Evolutionary conservation across 257 asterid genomes (phyloP).

Genomic region (Leonotis leonurus): DNA sequence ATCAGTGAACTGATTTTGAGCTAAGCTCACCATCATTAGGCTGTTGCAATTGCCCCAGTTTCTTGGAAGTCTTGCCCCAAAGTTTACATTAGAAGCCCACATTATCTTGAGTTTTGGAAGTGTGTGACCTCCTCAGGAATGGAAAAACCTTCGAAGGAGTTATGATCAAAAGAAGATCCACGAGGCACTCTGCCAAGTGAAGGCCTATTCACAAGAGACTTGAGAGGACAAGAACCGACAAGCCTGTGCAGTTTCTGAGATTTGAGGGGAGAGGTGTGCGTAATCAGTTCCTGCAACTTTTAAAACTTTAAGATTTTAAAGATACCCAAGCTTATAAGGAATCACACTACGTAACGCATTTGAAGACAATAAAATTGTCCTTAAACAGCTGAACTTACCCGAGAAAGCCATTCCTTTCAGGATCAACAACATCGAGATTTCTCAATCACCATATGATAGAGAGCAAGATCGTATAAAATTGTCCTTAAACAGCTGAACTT

Average conservation of each 20-base stretch:
- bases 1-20: constrained; percentile 22
- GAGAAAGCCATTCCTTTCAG: constrained; percentile 29
- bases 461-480: constrained; percentile 36
- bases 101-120: constrained; percentile 33
- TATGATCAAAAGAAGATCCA: constrained; percentile 11
- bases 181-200: constrained; percentile 26
- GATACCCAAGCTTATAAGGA: constrained; percentile 34
- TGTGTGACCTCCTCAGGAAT: constrained; percentile 27
- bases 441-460: constrained; percentile 33
- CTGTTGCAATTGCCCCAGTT: constrained; percentile 31
- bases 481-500: constrained; percentile 33
- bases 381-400: constrained; percentile 33
- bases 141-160: constrained; percentile 27
- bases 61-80: constrained; percentile 24
- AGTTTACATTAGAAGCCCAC: constrained; percentile 29
- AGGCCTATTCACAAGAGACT: not conserved
- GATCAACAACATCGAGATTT: constrained; percentile 41
- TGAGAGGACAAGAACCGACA: constrained; percentile 44
- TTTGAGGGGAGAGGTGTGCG: constrained; percentile 30
- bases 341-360: constrained; percentile 26
- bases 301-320: constrained; percentile 30
- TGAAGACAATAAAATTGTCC: constrained; percentile 40
- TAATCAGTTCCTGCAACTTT: constrained; percentile 32
- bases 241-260: constrained; percentile 26
- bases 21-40: constrained; percentile 24